phyloP scores from a whole-genome alignment of 2,329 filamentous ascomycete genomes.

The Hortaea werneckii region DNA sequence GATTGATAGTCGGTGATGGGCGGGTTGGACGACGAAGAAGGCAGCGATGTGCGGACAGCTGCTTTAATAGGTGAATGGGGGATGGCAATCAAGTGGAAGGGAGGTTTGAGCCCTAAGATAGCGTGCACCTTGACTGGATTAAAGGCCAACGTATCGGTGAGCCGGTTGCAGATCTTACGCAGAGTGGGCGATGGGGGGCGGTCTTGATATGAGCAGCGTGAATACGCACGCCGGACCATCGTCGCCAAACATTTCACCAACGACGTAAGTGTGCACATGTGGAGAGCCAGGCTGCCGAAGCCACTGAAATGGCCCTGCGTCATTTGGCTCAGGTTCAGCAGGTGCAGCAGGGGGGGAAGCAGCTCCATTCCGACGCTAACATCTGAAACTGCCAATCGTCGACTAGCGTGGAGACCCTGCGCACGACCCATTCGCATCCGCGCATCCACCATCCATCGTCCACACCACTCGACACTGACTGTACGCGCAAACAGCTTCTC shows the following conservation, averaged over 20 bases:
- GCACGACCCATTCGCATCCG: background rate
- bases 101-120: background rate
- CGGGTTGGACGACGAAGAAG: constrained; percentile 3
- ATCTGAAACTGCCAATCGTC: background rate
- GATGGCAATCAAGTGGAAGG: background rate
- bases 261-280: constrained; percentile 1
- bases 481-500: background rate
- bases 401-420: background rate
- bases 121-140: background rate
- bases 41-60: constrained; percentile 2
- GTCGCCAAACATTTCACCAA: background rate
- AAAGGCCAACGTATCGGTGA: constrained; percentile 1
- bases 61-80: background rate
- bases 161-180: constrained; percentile 2
- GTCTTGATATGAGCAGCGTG: background rate
- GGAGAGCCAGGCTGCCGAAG: background rate
- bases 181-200: background rate
- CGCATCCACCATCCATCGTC: background rate
- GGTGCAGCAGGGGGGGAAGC: background rate
- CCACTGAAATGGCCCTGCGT: background rate
- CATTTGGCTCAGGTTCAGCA: background rate
- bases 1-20: constrained; percentile 5
- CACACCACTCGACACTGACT: background rate
- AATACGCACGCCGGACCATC: background rate
- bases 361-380: background rate